phyloP scores from a whole-genome alignment of 305 asterid genomes.

The Coffea humblotiana region DNA sequence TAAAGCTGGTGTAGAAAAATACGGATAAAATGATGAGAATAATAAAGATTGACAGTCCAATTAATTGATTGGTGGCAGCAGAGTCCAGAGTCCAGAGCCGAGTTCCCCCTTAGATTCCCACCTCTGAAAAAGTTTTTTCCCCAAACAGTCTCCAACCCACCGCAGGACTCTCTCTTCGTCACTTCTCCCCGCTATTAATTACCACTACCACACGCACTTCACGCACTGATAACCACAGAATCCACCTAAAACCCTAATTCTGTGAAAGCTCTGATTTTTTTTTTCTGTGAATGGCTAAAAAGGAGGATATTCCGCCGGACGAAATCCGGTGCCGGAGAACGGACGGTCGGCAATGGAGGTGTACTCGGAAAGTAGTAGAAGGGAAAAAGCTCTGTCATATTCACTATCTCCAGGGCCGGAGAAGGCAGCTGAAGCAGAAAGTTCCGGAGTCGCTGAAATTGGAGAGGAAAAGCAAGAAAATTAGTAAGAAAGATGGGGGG shows the following conservation, averaged over 20 bases:
- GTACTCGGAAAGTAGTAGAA: slow-evolving; percentile 73
- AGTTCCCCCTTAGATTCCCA: slow-evolving; percentile 3
- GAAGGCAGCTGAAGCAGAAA: slow-evolving; percentile 71
- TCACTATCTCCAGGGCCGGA: slow-evolving; percentile 82
- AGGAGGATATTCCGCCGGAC: slow-evolving; percentile 68
- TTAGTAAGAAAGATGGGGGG: slow-evolving; percentile 34
- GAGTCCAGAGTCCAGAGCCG: neutral
- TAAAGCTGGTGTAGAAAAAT: neutral
- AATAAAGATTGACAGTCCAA: neutral
- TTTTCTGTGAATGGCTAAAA: slow-evolving; percentile 26
- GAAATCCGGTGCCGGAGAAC: slow-evolving; percentile 91
- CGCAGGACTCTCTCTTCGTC: slow-evolving; percentile 10
- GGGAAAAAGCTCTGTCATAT: slow-evolving; percentile 90
- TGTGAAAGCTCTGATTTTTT: neutral
- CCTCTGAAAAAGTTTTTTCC: neutral
- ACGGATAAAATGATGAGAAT: neutral
- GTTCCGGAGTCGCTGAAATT: slow-evolving; percentile 89
- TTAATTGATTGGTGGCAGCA: neutral
- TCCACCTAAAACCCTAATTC: slow-evolving; percentile 13
- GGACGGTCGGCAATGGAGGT: slow-evolving; percentile 99
- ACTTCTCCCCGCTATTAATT: too few relatives aligned
- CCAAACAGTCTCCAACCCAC: slow-evolving; percentile 1
- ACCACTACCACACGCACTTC: neutral
- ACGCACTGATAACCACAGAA: neutral
- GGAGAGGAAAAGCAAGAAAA: slow-evolving; percentile 56